Evolutionary conservation across 2,329 filamentous ascomycete species (phyloP).

Genomic region (Colletotrichum sp.): DNA sequence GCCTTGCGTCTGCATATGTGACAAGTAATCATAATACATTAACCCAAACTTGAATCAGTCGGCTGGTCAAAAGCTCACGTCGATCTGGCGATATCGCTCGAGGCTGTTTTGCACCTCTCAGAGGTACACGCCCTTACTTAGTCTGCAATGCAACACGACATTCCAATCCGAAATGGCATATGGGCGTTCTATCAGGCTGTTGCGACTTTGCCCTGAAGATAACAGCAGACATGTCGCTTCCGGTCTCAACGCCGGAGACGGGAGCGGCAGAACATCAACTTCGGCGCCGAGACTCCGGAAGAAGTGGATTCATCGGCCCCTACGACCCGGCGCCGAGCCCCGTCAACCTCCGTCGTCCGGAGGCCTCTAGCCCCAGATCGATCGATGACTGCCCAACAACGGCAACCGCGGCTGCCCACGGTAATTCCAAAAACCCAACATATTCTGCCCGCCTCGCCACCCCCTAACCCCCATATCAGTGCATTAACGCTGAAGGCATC

Average conservation of each 20-base stretch:
- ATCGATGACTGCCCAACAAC: neutral
- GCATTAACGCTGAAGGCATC: neutral
- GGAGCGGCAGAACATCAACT: neutral
- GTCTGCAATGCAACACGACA: neutral
- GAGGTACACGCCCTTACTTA: neutral
- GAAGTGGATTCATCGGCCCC: neutral
- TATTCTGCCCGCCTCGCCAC: neutral
- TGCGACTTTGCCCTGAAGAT: neutral
- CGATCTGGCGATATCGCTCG: neutral
- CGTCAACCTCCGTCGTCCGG: neutral
- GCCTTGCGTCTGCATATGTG: neutral
- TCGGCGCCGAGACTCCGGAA: neutral
- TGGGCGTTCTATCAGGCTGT: neutral
- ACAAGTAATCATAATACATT: neutral
- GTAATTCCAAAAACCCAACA: neutral
- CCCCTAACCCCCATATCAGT: neutral
- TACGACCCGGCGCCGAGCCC: neutral
- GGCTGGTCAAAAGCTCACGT: fast-evolving
- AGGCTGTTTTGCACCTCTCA: neutral
- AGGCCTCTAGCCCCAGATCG: neutral
- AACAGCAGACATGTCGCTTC: neutral
- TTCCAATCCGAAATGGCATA: neutral
- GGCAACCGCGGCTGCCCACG: neutral
- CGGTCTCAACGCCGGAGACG: neutral
- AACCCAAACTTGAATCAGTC: neutral